Evolutionary conservation across 176 grass and related monocot genomes (phyloP).

Genomic region (Triticum dicoccoides): DNA sequence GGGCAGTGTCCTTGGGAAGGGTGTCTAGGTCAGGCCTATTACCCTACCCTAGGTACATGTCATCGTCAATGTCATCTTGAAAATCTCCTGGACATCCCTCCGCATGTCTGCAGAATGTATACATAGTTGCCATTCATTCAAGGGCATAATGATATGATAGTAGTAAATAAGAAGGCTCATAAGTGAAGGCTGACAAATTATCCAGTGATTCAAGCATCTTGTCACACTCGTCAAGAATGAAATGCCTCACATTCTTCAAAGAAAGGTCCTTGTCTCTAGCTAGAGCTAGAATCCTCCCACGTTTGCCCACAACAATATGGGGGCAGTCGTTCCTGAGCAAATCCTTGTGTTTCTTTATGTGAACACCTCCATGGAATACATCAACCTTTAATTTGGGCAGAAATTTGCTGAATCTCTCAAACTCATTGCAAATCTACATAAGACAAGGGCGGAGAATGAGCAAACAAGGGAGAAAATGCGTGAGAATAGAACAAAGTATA

Average conservation of each 20-base stretch:
- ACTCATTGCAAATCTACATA: slow-evolving; percentile 87
- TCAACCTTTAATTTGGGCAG: slow-evolving; percentile 79
- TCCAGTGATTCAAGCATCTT: slow-evolving; percentile 98
- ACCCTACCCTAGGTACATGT: too few relatives aligned
- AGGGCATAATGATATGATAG: neutral
- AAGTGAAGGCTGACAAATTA: slow-evolving; percentile 24
- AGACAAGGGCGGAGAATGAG: neutral
- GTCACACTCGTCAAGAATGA: slow-evolving; percentile 98
- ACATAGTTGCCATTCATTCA: slow-evolving; percentile 6
- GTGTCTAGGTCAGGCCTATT: too few relatives aligned
- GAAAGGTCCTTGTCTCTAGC: slow-evolving; percentile 90
- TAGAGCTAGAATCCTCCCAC: slow-evolving; percentile 62
- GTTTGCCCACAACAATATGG: slow-evolving; percentile 90
- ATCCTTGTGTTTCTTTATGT: slow-evolving; percentile 95
- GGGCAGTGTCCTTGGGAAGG: too few relatives aligned
- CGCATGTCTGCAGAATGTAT: slow-evolving; percentile 77
- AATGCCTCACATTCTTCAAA: slow-evolving; percentile 98
- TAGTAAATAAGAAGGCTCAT: too few relatives aligned
- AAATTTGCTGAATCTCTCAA: slow-evolving; percentile 99
- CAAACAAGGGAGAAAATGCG: neutral
- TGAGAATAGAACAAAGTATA: neutral
- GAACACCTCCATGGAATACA: slow-evolving; percentile 96
- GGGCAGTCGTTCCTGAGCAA: slow-evolving; percentile 18
- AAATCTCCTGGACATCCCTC: slow-evolving; percentile 97
- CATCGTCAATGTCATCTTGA: slow-evolving; percentile 70